Evolutionary conservation across 305 asterid genomes (phyloP).

Genomic region (Rubia balearica): DNA sequence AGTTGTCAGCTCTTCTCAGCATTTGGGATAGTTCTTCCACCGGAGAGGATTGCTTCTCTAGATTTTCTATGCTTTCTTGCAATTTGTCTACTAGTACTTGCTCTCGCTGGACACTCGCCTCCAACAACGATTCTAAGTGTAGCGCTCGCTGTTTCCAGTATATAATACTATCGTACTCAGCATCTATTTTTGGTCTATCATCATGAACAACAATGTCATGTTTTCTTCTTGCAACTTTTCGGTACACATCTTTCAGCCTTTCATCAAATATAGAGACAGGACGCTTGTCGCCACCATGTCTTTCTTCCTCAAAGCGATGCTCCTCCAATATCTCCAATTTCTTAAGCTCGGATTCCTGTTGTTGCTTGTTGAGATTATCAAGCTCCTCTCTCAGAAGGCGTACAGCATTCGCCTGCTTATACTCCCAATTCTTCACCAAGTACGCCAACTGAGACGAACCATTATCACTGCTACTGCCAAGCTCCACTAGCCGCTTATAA

Average conservation of each 20-base stretch:
- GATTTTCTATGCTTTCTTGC: slow-evolving; percentile 72
- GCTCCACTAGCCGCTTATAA: slow-evolving; percentile 65
- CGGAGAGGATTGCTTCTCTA: slow-evolving; percentile 77
- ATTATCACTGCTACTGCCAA: slow-evolving; percentile 63
- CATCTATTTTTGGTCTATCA: slow-evolving; percentile 50
- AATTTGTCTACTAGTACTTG: slow-evolving; percentile 49
- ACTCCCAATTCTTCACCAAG: slow-evolving; percentile 82
- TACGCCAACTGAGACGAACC: slow-evolving; percentile 78
- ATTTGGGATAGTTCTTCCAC: slow-evolving; percentile 76
- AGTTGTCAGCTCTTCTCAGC: slow-evolving; percentile 75
- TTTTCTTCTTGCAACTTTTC: slow-evolving; percentile 49
- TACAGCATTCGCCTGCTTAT: slow-evolving; percentile 61
- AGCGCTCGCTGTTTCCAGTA: slow-evolving; percentile 69
- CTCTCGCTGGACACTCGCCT: slow-evolving; percentile 57
- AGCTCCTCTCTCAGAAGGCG: slow-evolving; percentile 84
- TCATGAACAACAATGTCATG: slow-evolving; percentile 35
- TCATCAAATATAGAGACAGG: slow-evolving; percentile 83
- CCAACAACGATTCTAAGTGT: slow-evolving; percentile 64
- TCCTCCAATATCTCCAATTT: slow-evolving; percentile 79
- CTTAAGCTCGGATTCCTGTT: slow-evolving; percentile 78
- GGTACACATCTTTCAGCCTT: slow-evolving; percentile 43
- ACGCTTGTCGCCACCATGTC: slow-evolving; percentile 70
- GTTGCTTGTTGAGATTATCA: slow-evolving; percentile 73
- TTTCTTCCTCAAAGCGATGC: slow-evolving; percentile 67
- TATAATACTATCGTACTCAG: slow-evolving; percentile 50